Evolutionary conservation across 2,329 filamentous ascomycete genomes (phyloP).

Genomic region (Davidsoniella neocaledoniae): DNA sequence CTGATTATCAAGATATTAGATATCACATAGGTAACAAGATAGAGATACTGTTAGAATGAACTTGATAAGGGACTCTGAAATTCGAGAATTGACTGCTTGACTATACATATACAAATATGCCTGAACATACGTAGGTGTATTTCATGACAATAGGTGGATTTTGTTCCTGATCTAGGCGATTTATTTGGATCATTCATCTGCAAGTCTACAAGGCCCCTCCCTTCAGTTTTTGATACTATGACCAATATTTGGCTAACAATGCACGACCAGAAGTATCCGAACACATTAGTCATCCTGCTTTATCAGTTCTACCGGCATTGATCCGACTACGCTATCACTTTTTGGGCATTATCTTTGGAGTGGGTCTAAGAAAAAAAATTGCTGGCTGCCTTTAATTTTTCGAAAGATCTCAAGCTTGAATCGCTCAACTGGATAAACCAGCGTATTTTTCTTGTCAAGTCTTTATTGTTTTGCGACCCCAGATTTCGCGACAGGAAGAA

Average conservation of each 20-base stretch:
- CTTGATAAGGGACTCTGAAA: too few relatives aligned
- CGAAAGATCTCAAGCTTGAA: constrained; percentile 8
- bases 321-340: constrained; percentile 8
- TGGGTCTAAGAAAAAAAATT: constrained; percentile 13
- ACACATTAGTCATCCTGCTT: constrained; percentile 9
- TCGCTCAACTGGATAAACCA: constrained; percentile 9
- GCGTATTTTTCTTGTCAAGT: constrained; percentile 9
- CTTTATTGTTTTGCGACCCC: constrained; percentile 5
- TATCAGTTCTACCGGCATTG: constrained; percentile 11
- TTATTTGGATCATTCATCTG: constrained; percentile 1
- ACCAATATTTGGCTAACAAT: background rate
- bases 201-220: background rate
- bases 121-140: too few relatives aligned
- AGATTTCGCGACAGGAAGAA: constrained; percentile 9
- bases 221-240: too few relatives aligned
- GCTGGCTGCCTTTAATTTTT: constrained; percentile 12
- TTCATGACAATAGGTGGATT: background rate
- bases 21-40: too few relatives aligned
- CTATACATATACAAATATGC: too few relatives aligned
- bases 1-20: too few relatives aligned
- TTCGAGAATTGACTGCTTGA: too few relatives aligned
- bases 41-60: too few relatives aligned
- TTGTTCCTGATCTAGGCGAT: background rate
- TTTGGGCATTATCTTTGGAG: constrained; percentile 10
- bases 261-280: background rate